Evolutionary conservation across 148 eudicot genomes (phyloP).

Genomic region (Rhododendron griersonianum): DNA sequence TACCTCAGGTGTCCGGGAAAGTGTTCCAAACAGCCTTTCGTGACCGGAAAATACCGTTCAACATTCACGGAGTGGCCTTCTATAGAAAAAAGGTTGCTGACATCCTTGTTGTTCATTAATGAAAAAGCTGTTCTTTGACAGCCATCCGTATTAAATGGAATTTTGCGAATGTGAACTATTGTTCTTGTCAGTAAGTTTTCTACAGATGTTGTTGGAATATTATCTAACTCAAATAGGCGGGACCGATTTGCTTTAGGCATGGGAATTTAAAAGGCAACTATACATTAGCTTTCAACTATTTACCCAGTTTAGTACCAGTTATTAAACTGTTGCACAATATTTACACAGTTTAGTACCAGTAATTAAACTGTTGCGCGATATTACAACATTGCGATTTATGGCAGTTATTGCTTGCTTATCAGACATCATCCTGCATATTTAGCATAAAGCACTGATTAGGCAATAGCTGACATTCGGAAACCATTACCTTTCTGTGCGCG

Average conservation of each 20-base stretch:
- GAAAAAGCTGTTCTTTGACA: neutral
- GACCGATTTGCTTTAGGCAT: neutral
- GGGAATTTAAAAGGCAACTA: neutral
- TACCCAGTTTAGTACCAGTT: neutral
- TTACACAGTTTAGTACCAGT: neutral
- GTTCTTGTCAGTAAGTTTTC: neutral
- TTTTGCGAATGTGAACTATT: neutral
- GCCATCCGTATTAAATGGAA: neutral
- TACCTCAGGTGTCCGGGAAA: constrained; percentile 72
- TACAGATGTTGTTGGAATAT: neutral
- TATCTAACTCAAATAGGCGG: neutral
- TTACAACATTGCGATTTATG: neutral
- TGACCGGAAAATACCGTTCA: constrained; percentile 75
- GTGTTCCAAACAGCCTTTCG: constrained; percentile 82
- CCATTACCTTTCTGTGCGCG: neutral
- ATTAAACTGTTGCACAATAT: neutral
- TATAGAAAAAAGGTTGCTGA: constrained; percentile 78
- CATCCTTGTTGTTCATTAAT: neutral
- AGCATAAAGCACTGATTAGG: neutral
- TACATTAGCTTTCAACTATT: neutral
- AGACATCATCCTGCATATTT: neutral
- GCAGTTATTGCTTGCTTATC: neutral
- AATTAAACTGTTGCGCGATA: neutral
- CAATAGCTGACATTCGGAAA: neutral
- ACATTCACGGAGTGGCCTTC: constrained; percentile 93